Conservation (phyloP, 164 flowering plant species). For the Saururus chinensis region DNA sequence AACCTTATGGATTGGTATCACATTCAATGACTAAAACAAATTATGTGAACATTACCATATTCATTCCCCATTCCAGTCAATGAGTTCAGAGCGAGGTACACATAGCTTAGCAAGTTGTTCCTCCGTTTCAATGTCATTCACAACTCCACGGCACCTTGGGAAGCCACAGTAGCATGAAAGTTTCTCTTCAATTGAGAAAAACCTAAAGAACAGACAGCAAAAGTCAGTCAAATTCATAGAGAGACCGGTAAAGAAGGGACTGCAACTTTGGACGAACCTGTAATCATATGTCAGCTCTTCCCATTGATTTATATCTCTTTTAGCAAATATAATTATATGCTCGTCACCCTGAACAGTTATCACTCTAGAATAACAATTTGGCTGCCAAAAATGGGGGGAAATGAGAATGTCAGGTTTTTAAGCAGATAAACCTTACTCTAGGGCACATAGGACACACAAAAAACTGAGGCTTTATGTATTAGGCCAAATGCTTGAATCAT, state of each 20-base stretch:
- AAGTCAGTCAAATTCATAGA: background rate
- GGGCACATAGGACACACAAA: background rate
- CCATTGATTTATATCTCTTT: constrained; percentile 85
- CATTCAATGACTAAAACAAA: too few relatives aligned
- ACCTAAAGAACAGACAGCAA: constrained; percentile 29
- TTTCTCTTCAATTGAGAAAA: constrained; percentile 72
- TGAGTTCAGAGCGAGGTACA: constrained; percentile 65
- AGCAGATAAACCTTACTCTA: background rate
- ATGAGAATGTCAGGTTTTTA: background rate
- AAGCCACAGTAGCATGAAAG: constrained; percentile 86
- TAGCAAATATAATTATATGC: constrained; percentile 95
- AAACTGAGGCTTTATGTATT: too few relatives aligned
- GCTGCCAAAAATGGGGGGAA: constrained; percentile 33
- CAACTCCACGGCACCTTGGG: constrained; percentile 85
- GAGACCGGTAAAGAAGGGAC: background rate
- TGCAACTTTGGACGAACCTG: constrained; percentile 39
- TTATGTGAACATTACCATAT: too few relatives aligned
- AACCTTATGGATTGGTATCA: too few relatives aligned
- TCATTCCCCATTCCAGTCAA: constrained; percentile 51
- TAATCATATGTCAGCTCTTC: constrained; percentile 98
- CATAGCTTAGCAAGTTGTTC: constrained; percentile 45
- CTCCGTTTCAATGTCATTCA: constrained; percentile 83
- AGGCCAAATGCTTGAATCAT: too few relatives aligned
- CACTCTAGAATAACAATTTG: constrained; percentile 95
- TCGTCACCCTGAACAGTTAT: constrained; percentile 77